These are phyloP conservation scores for Trypanosoma lewisi DNA, from an alignment of 208 protist genomes.

Conservation along the genomic window DNA sequence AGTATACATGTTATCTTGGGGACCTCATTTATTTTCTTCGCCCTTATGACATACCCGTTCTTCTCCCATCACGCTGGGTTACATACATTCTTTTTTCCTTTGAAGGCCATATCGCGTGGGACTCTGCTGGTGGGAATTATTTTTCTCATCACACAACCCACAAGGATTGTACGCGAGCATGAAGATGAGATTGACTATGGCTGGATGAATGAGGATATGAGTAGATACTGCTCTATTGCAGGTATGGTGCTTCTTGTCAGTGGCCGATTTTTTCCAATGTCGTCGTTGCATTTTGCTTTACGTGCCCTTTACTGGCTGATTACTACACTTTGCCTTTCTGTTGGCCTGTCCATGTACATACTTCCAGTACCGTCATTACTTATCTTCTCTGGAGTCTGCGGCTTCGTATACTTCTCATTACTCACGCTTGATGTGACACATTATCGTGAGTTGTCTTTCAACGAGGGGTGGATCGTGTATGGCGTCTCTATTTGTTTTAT, in stretches of 20 bases:
- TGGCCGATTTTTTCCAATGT: constrained; percentile 33
- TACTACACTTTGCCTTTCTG: constrained; percentile 33
- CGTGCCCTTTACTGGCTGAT: constrained; percentile 56
- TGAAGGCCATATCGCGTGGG: constrained; percentile 7
- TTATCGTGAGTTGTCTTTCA: constrained; percentile 42
- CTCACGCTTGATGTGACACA: constrained; percentile 60
- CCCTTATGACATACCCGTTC: constrained; percentile 60
- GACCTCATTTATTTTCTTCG: constrained; percentile 45
- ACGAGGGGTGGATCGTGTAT: constrained; percentile 32
- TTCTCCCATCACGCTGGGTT: constrained; percentile 39
- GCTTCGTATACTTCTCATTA: constrained; percentile 44
- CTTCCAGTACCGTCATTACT: constrained; percentile 45
- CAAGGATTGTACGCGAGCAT: constrained; percentile 22
- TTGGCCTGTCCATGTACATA: constrained; percentile 53
- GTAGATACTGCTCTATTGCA: constrained; percentile 10
- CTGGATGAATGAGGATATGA: constrained; percentile 9
- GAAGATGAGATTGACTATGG: constrained; percentile 26
- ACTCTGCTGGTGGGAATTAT: constrained; percentile 21
- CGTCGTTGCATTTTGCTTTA: constrained; percentile 27
- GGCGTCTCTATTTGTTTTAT: constrained; percentile 35
- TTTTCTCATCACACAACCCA: constrained; percentile 30
- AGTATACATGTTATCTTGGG: constrained; percentile 57
- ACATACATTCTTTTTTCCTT: constrained; percentile 29
- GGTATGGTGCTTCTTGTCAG: constrained; percentile 48
- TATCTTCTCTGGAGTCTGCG: constrained; percentile 45